Conservation (phyloP, 768 basidiomycete genomes). For the Suillus subalutaceus region DNA sequence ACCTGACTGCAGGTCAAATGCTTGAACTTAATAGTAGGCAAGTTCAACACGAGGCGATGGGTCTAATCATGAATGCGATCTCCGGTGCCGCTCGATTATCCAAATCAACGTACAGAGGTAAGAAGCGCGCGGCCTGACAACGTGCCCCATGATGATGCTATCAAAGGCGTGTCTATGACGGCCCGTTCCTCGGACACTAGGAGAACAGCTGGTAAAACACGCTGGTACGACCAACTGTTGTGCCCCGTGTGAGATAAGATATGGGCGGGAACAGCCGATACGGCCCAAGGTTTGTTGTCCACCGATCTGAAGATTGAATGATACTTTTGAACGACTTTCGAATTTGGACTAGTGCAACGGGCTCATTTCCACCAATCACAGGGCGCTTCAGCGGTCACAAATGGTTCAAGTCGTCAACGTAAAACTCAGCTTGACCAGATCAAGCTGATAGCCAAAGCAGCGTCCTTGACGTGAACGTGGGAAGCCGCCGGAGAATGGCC, state of each 20-base stretch:
- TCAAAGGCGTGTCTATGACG: slow-evolving; percentile 6
- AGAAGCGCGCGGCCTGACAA: background rate
- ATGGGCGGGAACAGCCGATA: background rate
- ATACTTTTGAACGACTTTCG: background rate
- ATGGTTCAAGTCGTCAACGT: background rate
- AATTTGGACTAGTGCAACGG: background rate
- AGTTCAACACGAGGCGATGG: background rate
- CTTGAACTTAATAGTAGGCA: background rate
- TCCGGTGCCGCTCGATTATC: slow-evolving; percentile 2
- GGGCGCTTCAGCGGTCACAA: background rate
- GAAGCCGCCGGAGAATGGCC: background rate
- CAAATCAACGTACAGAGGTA: background rate
- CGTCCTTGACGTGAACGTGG: slow-evolving; percentile 3
- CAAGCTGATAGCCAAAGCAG: background rate
- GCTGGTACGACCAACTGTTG: background rate
- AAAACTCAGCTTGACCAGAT: background rate
- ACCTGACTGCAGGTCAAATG: slow-evolving; percentile 2
- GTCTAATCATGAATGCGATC: background rate
- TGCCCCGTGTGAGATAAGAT: slow-evolving; percentile 4
- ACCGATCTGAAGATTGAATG: slow-evolving; percentile 1
- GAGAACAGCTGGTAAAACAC: slow-evolving; percentile 7
- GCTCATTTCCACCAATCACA: background rate
- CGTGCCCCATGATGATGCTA: slow-evolving; percentile 1
- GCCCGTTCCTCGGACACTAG: slow-evolving; percentile 2
- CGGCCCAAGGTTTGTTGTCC: background rate